Evolutionary conservation across 2,329 filamentous ascomycete species (phyloP).

Genomic region (Aspergillus sp.): DNA sequence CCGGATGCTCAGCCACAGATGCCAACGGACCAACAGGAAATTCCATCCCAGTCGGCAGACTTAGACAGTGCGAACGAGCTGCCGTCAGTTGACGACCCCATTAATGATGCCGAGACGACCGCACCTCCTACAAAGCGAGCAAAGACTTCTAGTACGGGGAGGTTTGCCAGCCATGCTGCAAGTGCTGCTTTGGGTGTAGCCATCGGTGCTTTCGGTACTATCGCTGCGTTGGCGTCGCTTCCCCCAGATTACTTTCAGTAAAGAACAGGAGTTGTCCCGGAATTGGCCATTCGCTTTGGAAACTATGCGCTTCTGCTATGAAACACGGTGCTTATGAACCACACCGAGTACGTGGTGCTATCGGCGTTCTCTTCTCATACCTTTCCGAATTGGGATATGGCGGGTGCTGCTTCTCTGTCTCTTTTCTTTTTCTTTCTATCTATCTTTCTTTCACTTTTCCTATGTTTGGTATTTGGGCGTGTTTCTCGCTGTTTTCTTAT

Average conservation of each 20-base stretch:
- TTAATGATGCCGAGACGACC: slow-evolving; percentile 17
- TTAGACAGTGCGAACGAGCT: slow-evolving; percentile 5
- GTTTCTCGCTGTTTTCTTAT: not conserved
- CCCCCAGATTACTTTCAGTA: slow-evolving; percentile 47
- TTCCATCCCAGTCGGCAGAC: slow-evolving; percentile 7
- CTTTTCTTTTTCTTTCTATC: slow-evolving; percentile 2
- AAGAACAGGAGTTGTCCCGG: not conserved
- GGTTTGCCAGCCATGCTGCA: slow-evolving; percentile 40
- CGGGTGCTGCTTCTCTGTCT: not conserved
- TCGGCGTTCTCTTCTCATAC: slow-evolving; percentile 7
- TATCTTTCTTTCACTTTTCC: not conserved
- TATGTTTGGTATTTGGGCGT: not conserved
- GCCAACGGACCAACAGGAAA: slow-evolving; percentile 14
- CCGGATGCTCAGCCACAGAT: slow-evolving; percentile 32
- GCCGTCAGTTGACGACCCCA: slow-evolving; percentile 14
- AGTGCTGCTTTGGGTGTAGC: slow-evolving; percentile 44
- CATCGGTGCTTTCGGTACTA: slow-evolving; percentile 45
- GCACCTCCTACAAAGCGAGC: slow-evolving; percentile 32
- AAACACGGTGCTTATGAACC: not conserved
- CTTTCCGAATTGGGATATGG: not conserved
- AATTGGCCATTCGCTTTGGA: slow-evolving; percentile 10
- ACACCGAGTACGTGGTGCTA: slow-evolving; percentile 1
- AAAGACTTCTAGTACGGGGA: slow-evolving; percentile 25
- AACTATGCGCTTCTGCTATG: not conserved
- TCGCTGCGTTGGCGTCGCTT: slow-evolving; percentile 44